A percentile compares a stretch with the other conserved stretches of the same genome.
Conservation (phyloP, 1,139 yeast species). For the Arxiozyma telluris region DNA sequence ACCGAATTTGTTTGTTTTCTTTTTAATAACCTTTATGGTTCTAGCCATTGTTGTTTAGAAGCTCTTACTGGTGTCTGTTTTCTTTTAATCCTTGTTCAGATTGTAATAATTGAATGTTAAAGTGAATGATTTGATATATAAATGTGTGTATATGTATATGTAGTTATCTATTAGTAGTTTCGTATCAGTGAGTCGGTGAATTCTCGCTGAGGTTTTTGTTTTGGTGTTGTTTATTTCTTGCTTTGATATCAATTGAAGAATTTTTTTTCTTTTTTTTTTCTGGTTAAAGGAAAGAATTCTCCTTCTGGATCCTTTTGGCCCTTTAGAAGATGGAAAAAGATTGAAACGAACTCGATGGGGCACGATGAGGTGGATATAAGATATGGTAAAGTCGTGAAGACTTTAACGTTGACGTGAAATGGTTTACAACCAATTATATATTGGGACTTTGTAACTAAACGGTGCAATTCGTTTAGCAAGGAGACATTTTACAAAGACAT, state of each 20-base stretch:
- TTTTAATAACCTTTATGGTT: constrained; percentile 23
- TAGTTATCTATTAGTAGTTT: too few species aligned
- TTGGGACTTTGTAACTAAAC: neutral
- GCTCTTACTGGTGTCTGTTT: neutral
- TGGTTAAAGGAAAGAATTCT: neutral
- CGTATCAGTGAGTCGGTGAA: neutral
- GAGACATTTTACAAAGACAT: neutral
- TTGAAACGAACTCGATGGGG: neutral
- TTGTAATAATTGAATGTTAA: neutral
- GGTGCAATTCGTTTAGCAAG: neutral
- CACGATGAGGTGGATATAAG: too few species aligned
- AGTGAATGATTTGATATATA: neutral
- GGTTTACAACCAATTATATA: neutral
- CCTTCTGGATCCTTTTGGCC: neutral
- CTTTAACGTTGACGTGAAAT: neutral
- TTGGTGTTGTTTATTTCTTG: neutral
- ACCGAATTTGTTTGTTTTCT: constrained; percentile 14
- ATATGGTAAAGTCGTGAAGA: neutral
- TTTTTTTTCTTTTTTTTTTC: too few species aligned
- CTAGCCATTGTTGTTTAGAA: constrained; percentile 8
- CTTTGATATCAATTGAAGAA: neutral
- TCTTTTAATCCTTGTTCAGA: neutral
- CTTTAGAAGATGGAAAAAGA: neutral
- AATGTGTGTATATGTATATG: too few species aligned
- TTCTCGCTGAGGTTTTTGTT: neutral